Evolutionary conservation across 2,329 filamentous ascomycete species (phyloP).

Genomic region (Talaromyces amestolkiae): DNA sequence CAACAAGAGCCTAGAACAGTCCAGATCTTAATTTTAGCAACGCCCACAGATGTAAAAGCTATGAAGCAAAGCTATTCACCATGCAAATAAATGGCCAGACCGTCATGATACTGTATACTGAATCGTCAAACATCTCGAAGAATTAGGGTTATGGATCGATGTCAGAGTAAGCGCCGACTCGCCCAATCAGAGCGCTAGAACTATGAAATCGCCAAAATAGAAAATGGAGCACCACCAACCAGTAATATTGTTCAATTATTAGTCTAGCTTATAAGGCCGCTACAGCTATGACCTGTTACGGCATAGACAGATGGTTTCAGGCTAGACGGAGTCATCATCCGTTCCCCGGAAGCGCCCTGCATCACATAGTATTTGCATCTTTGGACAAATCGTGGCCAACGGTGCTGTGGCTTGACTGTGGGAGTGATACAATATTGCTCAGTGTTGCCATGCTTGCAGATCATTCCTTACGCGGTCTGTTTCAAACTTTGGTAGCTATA

Average conservation of each 20-base stretch:
- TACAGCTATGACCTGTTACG: background rate
- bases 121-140: background rate
- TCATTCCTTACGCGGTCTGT: background rate
- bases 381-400: background rate
- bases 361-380: background rate
- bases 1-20: conserved; percentile 9
- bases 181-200: conserved; percentile 19
- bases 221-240: background rate
- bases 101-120: background rate
- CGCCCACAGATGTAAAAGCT: background rate
- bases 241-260: background rate
- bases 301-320: background rate
- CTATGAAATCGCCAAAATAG: conserved; percentile 18
- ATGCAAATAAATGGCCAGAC: background rate
- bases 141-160: conserved; percentile 9
- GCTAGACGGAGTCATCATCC: background rate
- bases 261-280: background rate
- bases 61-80: background rate
- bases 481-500: background rate
- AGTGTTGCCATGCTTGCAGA: too few relatives aligned
- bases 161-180: conserved; percentile 17
- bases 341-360: conserved; percentile 1
- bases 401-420: background rate
- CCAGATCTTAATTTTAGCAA: conserved; percentile 11
- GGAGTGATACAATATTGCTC: conserved; percentile 4